Evolutionary conservation across 345 rosid species (phyloP), one percentile per base, ranked within the genome.

Genomic region (Clausena lansium): DNA sequence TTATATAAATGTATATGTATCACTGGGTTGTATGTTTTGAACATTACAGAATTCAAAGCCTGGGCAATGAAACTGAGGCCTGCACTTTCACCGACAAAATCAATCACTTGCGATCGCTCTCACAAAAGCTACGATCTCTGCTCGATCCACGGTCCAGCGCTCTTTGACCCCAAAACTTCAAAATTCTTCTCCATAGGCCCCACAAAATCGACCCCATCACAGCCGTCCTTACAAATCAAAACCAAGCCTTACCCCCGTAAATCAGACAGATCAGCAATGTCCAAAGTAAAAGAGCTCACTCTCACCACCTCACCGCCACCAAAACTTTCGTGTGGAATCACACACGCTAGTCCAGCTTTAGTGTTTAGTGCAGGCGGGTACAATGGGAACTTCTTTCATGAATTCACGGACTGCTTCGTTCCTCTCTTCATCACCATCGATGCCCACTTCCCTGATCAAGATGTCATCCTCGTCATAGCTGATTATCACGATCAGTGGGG

Each of bases 211-310:
- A 47, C 71, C n/a, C 60, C 33, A 9, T 38, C 58, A 32, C 55
- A 38, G 2, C 38, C 62, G 25, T 30, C 76, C 59, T 24, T 19
- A 5, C 62, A 4, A 78, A 78, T 39, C 58, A 85, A 76, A 62
- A 84, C 80, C 67, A 73, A 47, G 28, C 92, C 90, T 1, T 81
- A 85, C 75, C 87, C 89, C 4, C 74, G 89, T 24, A 85, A 85
- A 75, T 69, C 73, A 27, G 89, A 89, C 27, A 11, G 75, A 47
- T 2, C 3, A 10, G 76, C 79, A 3, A 84, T 87, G 89, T 55
- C 79, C 62, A 76, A 60, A 27, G 78, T 87, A 79, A 75, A 80
- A 55, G 88, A 87, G 61, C 47, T 87, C 41, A 66, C 79, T 5
- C 47, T 87, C 15, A 75, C 77, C 20, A 76, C 78, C 9, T 79